Base-by-base conservation (phyloP, 176 grass and related monocot genomes). In the Carex littledalei region DNA sequence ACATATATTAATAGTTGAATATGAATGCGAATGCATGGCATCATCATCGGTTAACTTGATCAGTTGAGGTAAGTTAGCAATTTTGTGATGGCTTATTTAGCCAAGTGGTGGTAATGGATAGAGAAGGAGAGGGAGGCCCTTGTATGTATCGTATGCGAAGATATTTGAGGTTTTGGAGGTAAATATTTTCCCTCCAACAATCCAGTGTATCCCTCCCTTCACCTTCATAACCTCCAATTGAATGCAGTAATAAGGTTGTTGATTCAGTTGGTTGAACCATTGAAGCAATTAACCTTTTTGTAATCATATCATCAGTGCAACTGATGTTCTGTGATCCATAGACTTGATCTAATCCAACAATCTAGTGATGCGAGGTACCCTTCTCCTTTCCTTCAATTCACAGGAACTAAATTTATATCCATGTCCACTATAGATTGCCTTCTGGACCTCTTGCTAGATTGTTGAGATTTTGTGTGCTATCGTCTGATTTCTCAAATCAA, bases 51-150 rank as follows among this genome's bases (percentile, higher is more conserved):
- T 50, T 50, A 50, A 50, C 1, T 50, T 10, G 2, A 50, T 11
- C 47, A 10, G 20, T 31, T 67, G 60, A 83, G 80, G 80, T 83
- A 83, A 83, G 61, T 50, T 67, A 49, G 39, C 53, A 81, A 63
- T 43, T 45, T 81, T 21, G 14, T 81, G 9, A 62, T 34, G 79
- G 79, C 29, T 63, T 37, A 63, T 63, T 63, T 81, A 29, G 17
- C 35, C 35, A 54, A 78, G 17, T 78, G 32, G 54, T 41, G 54
- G 79, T 63, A 67, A 67, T 50, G 61, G 37, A 83, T 24, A 67
- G 39, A 65, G 59, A 83, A 83, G 80, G 80, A 66, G 60, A 62
- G 49, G 47, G 73, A 17, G 22, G 26, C 17, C 41, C 39, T 62
- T 81, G 2, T 11, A 81, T 56, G 3, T 35, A 59, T 18, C 24